These are phyloP conservation scores for Sherardia arvensis DNA, from an alignment of 257 asterid genomes.

Conservation along the genomic window DNA sequence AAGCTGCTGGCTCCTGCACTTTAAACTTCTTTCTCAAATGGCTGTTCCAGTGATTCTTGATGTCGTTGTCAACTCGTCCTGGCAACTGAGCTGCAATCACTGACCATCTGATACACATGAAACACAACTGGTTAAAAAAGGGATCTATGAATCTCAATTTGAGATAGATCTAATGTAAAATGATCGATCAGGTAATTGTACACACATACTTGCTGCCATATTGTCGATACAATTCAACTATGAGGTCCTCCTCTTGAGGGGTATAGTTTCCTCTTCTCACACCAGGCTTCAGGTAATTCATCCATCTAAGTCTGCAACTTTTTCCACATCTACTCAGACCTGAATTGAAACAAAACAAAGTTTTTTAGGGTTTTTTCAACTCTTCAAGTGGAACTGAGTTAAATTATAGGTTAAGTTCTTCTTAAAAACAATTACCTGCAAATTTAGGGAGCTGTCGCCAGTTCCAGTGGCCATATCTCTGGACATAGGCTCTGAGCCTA, in stretches of 20 bases:
- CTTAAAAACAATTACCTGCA: slow-evolving; percentile 14
- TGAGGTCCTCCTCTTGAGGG: slow-evolving; percentile 28
- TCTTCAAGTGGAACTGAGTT: slow-evolving; percentile 34
- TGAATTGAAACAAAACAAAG: slow-evolving; percentile 26
- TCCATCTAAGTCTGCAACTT: background rate
- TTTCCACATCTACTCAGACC: background rate
- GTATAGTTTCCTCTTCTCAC: background rate
- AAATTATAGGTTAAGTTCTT: too few species aligned
- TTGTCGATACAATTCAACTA: slow-evolving; percentile 24
- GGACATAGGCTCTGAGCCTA: slow-evolving; percentile 25
- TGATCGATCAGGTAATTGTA: too few species aligned
- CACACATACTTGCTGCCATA: slow-evolving; percentile 40
- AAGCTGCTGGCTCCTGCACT: background rate
- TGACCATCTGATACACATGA: slow-evolving; percentile 36
- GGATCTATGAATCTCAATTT: too few species aligned
- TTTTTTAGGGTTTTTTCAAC: slow-evolving; percentile 39
- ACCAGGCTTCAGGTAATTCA: background rate
- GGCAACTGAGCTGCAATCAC: slow-evolving; percentile 5
- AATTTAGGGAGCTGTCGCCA: slow-evolving; percentile 42
- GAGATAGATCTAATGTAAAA: too few species aligned
- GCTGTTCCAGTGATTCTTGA: slow-evolving; percentile 39
- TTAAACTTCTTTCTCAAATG: slow-evolving; percentile 22
- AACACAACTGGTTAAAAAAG: too few species aligned
- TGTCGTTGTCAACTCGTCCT: slow-evolving; percentile 38
- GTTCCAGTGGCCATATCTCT: slow-evolving; percentile 32